Evolutionary conservation across 495 filamentous ascomycete genomes (phyloP), one percentile per base, ranked within the genome.

Genomic region (Lasiosphaeria hispida): DNA sequence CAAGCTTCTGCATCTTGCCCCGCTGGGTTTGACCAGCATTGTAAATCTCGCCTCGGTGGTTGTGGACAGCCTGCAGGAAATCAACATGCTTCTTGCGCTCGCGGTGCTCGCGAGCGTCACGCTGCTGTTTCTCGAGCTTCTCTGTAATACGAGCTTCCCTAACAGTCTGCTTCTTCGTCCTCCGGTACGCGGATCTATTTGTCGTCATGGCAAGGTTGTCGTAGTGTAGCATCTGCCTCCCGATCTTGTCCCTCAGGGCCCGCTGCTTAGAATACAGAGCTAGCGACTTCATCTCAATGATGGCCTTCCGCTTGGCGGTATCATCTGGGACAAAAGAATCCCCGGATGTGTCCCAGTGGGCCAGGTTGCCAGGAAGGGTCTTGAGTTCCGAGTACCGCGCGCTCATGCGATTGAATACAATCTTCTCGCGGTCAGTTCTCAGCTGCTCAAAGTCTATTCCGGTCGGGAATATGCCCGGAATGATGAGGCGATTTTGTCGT

Each of bases 81-180:
- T 97, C 92, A 51, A 80, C 82, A 65, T 97, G 95, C 78, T 94
- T 97, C 82, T 94, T 90, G 83, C 93, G 93, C 75, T 98, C 95
- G 41, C 91, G 85, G 35, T 85, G 87, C 74, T 97, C 94, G 41
- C 94, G 87, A 55, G 91, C 91, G 72, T 97, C 92, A 48, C 94
- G 88, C 68, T 97, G 95, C 69, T 97, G 91, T 76, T 97, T 97
- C 82, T 98, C 94, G 2, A 98, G 82, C 68, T 96, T 97, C 80
- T 98, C 94, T 3, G 94, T 98, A 63, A 97, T 92, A 36, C 94
- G 87, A 36, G 94, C 95, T 71, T 98, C 94, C n/a, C 92, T 86
- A 49, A 97, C 77, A 19, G 88, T 92, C 65, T 96, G 92, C 72
- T 96, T 96, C 86, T 97, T 98, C 78, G 93, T 91, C 17, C 93